Evolutionary conservation across 345 rosid species (phyloP), one percentile per base, ranked within the genome.

Genomic region (Turnera subulata): DNA sequence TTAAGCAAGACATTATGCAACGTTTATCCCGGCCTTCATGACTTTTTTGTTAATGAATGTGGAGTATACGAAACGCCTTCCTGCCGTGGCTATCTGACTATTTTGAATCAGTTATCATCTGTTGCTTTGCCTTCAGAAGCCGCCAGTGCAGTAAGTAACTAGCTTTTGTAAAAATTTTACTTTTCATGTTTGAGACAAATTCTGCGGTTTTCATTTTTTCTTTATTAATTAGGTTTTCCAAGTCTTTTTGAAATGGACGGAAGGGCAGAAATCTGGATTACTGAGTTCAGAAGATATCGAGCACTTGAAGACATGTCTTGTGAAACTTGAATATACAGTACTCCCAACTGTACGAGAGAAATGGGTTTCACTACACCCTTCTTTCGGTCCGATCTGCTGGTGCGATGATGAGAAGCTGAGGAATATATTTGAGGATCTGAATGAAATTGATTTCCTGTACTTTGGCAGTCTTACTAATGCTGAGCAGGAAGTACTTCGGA

Each of bases 351-450:
- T 58, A 43, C 67, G 59, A 46, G 84, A 86, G 64, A 83, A 80
- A 68, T 92, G 96, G 97, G 95, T 86, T 55, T 89, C 97, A 21
- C 62, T 89, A 53, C 95, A 92, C 67, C 77, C 87, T 54, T 86
- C 95, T 23, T 83, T 72, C 54, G 91, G 95, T 72, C 77, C 80
- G 32, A 81, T 89, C 23, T 89, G 93, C 67, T 92, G 96, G 98
- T 82, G 82, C 68, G 93, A 89, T 59, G 80, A 86, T 71, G 76
- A 79, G 53, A 73, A 84, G 67, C 63, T 89, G 65, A 68, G 69
- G 73, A 75, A 75, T 67, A 86, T 73, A 58, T 92, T 86, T 63
- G 83, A 71, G 75, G 66, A 72, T 58, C 63, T 68, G 71, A 78
- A 80, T 55, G 72, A 76, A 29, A 64, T 92, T 63, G 83, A 80